Evolutionary conservation across 129 eudicot species (phyloP).

Genomic region (Chrysanthemum seticuspe): DNA sequence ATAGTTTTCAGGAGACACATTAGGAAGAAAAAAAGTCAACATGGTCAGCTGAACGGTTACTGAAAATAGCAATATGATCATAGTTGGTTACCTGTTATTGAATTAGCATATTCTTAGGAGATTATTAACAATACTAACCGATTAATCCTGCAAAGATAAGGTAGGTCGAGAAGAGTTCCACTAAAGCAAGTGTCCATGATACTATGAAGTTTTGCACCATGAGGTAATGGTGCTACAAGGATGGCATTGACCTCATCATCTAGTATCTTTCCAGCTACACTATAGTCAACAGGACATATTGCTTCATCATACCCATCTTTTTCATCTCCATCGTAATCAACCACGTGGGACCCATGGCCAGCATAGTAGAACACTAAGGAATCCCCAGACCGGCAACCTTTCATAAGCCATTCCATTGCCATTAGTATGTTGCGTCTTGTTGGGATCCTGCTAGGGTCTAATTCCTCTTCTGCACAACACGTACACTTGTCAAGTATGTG

Average conservation of each 20-base stretch:
- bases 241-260: slow-evolving; percentile 72
- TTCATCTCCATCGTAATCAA: slow-evolving; percentile 59
- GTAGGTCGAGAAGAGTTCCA: slow-evolving; percentile 70
- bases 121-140: slow-evolving; percentile 34
- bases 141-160: slow-evolving; percentile 52
- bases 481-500: not conserved
- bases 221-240: slow-evolving; percentile 67
- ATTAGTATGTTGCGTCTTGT: slow-evolving; percentile 50
- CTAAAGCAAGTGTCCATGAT: slow-evolving; percentile 73
- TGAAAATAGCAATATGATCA: no score
- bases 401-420: slow-evolving; percentile 62
- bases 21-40: no score
- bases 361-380: slow-evolving; percentile 79
- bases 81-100: not conserved
- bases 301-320: slow-evolving; percentile 66
- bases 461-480: slow-evolving; percentile 46
- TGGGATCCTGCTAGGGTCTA: slow-evolving; percentile 47
- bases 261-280: slow-evolving; percentile 55
- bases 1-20: no score
- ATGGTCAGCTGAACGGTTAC: no score
- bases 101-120: not conserved
- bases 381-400: slow-evolving; percentile 66
- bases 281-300: slow-evolving; percentile 66
- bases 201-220: slow-evolving; percentile 62
- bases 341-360: slow-evolving; percentile 59